These are phyloP conservation scores for Sutorius australiensis DNA, from an alignment of 768 basidiomycete species.

Conservation along the genomic window DNA sequence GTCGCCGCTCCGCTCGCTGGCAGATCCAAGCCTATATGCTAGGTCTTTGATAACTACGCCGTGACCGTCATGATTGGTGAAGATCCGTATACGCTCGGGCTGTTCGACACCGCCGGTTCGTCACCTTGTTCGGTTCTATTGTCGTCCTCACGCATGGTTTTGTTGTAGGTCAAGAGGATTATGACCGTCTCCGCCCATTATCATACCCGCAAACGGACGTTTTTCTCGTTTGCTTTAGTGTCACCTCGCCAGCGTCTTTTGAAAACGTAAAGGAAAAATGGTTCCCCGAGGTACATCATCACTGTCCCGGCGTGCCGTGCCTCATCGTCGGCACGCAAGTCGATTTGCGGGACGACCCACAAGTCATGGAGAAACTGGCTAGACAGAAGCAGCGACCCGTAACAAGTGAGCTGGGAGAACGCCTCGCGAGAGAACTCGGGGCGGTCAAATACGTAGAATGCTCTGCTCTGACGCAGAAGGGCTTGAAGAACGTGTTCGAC, in stretches of 20 bases:
- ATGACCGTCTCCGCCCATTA: constrained; percentile 96
- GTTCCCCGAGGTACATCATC: constrained; percentile 99
- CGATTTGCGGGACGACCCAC: constrained; percentile 90
- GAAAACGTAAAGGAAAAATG: constrained; percentile 99
- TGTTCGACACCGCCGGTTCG: constrained; percentile 98
- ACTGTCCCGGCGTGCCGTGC: constrained; percentile 98
- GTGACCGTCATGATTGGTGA: constrained; percentile 99
- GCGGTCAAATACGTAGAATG: constrained; percentile 99
- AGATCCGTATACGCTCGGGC: constrained; percentile 95
- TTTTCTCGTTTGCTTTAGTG: constrained; percentile 99
- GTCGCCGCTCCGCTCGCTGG: constrained; percentile 1
- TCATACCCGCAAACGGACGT: constrained; percentile 99
- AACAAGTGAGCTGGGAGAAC: constrained; percentile 80
- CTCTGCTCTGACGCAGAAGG: constrained; percentile 98
- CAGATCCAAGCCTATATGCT: constrained; percentile 22
- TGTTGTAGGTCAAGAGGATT: constrained; percentile 92
- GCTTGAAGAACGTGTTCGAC: constrained; percentile 99
- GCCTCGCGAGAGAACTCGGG: constrained; percentile 94
- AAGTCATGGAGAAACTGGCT: constrained; percentile 91
- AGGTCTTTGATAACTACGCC: constrained; percentile 97
- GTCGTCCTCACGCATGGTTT: constrained; percentile 6
- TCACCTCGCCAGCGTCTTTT: constrained; percentile 96
- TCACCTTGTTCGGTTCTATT: constrained; percentile 13
- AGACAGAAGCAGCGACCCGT: constrained; percentile 97
- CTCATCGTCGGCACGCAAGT: constrained; percentile 98